Base-by-base conservation (phyloP, 495 filamentous ascomycete species). In the Pyronema domesticum region DNA sequence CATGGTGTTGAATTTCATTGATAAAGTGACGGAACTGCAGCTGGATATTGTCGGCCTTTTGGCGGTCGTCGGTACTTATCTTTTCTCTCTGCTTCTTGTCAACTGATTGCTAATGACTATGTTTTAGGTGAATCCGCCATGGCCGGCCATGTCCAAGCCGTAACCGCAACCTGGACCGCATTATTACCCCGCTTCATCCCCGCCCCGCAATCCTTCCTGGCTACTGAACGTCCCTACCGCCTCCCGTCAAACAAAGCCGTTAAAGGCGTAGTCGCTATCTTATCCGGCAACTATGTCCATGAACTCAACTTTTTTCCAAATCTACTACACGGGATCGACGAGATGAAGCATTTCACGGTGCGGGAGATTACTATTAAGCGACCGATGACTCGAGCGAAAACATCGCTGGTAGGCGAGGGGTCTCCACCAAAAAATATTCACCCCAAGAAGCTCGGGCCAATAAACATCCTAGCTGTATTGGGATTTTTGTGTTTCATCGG, bases 401-500 rank as follows among this genome's bases (percentile, higher is more conserved):
- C 44, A 9, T n/a, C n/a, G n/a, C n/a, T n/a, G n/a, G n/a, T n/a
- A n/a, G n/a, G n/a, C n/a, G n/a, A n/a, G n/a, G n/a, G n/a, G n/a
- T n/a, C n/a, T n/a, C n/a, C n/a, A n/a, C n/a, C n/a, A n/a, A n/a
- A n/a, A n/a, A 9, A 47, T 17, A 18, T 47, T 17, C 8, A 7
- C 44, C 7, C 18, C 9, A 8, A 17, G 7, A 8, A 7, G 8
- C 18, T 8, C 9, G 44, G 44, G 9, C 44, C 17, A 7, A 47
- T 9, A 7, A 18, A 47, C 44, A 7, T 47, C 8, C 44, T 47
- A 8, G 44, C 44, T 8, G 7, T 47, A 8, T 18, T 10, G 9
- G 78, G 75, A 1, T 70, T 66, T 55, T 19, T 76, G 7, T 63
- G 77, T 30, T 76, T 75, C 1, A 58, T 68, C 17, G 70, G 67